Evolutionary conservation across 1,139 yeast genomes (phyloP).

Genomic region (Yamadazyma diospyri): DNA sequence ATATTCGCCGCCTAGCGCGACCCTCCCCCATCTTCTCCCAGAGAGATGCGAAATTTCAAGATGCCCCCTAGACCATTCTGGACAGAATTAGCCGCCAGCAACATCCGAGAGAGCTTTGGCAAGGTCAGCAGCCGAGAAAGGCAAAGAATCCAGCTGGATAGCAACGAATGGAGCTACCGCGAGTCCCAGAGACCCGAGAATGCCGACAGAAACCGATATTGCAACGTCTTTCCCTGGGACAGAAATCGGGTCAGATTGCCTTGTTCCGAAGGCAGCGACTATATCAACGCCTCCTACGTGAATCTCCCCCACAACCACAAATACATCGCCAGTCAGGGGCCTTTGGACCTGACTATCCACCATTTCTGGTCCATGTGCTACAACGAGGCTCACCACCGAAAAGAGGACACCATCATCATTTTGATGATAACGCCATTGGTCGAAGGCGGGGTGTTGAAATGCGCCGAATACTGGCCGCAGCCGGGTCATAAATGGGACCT

Average conservation of each 20-base stretch:
- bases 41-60: slow-evolving; percentile 2
- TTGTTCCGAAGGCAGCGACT: slow-evolving; percentile 21
- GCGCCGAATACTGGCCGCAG: slow-evolving; percentile 74
- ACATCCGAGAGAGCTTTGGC: slow-evolving; percentile 8
- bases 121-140: slow-evolving; percentile 9
- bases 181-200: slow-evolving; percentile 9
- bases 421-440: slow-evolving; percentile 85
- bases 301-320: slow-evolving; percentile 14
- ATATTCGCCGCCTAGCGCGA: no score
- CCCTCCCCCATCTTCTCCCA: no score
- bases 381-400: slow-evolving; percentile 35
- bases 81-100: slow-evolving; percentile 5
- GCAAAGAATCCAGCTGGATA: not conserved
- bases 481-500: slow-evolving; percentile 19
- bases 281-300: slow-evolving; percentile 43
- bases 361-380: slow-evolving; percentile 90
- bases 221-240: slow-evolving; percentile 45
- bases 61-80: slow-evolving; percentile 10
- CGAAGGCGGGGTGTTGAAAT: slow-evolving; percentile 61
- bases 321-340: slow-evolving; percentile 56
- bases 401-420: slow-evolving; percentile 48
- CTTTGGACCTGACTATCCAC: slow-evolving; percentile 53
- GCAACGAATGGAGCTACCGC: slow-evolving; percentile 4
- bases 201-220: slow-evolving; percentile 33
- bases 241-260: slow-evolving; percentile 32